These are phyloP conservation scores for Pseudopithomyces chartarum DNA, from an alignment of 2,329 filamentous ascomycete genomes.

Conservation along the genomic window DNA sequence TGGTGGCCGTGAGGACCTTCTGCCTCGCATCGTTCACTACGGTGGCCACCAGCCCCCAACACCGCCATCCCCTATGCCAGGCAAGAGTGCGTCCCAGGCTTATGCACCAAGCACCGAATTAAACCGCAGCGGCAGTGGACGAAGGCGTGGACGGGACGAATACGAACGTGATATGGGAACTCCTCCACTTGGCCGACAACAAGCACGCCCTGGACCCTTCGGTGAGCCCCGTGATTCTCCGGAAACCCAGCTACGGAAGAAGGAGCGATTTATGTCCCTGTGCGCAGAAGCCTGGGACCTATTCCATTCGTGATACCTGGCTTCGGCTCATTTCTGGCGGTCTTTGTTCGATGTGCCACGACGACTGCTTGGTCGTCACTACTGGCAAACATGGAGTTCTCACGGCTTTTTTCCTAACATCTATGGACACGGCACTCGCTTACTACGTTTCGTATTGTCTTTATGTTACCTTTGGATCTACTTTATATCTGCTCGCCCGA, in stretches of 20 bases:
- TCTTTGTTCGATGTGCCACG: constrained; percentile 8
- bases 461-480: constrained; percentile 6
- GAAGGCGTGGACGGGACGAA: constrained; percentile 82
- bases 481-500: constrained; percentile 10
- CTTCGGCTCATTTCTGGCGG: constrained; percentile 17
- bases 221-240: constrained; percentile 82
- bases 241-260: constrained; percentile 82
- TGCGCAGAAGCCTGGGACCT: constrained; percentile 95
- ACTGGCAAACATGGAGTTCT: constrained; percentile 30
- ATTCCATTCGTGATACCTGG: constrained; percentile 75
- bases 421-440: constrained; percentile 28
- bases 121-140: constrained; percentile 63
- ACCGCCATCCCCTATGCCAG: constrained; percentile 76
- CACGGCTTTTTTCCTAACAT: constrained; percentile 14
- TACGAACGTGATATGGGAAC: constrained; percentile 88
- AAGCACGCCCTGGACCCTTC: constrained; percentile 65
- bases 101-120: constrained; percentile 36
- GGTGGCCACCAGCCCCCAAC: constrained; percentile 92
- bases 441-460: constrained; percentile 22
- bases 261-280: constrained; percentile 85
- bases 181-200: constrained; percentile 74
- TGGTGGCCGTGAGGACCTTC: constrained; percentile 87
- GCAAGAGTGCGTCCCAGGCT: constrained; percentile 39
- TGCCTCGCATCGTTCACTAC: constrained; percentile 95
- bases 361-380: constrained; percentile 15